These are phyloP conservation scores for Pseudogymnoascus sp. DNA, from an alignment of 2,329 filamentous ascomycete genomes.

Conservation along the genomic window DNA sequence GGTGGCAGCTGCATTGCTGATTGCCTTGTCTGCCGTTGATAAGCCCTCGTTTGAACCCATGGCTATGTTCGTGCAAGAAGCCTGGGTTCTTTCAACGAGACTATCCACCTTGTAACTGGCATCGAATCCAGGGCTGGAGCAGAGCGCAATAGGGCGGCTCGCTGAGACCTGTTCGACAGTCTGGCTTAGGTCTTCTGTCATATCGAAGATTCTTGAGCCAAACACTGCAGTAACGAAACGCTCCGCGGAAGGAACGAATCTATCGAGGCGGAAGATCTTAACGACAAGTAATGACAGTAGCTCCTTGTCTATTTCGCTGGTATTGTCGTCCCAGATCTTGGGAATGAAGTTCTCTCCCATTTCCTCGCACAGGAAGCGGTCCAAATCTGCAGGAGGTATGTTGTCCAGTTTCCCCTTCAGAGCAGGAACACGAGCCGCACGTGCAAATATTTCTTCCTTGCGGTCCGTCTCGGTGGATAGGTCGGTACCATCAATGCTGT, in stretches of 20 bases:
- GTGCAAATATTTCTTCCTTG: conserved; percentile 59
- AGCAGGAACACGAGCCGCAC: conserved; percentile 58
- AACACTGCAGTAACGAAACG: conserved; percentile 84
- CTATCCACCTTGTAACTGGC: conserved; percentile 98
- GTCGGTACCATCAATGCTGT: conserved; percentile 66
- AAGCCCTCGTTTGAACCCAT: conserved; percentile 97
- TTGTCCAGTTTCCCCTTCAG: conserved; percentile 65
- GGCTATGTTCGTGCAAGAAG: conserved; percentile 89
- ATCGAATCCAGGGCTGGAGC: conserved; percentile 93
- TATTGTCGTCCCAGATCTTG: conserved; percentile 58
- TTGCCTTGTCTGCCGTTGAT: conserved; percentile 88
- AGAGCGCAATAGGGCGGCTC: conserved; percentile 78
- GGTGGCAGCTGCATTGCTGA: conserved; percentile 81
- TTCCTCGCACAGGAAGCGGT: conserved; percentile 76
- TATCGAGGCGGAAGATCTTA: conserved; percentile 90
- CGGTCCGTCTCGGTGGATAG: conserved; percentile 59
- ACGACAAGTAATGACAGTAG: conserved; percentile 80
- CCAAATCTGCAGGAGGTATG: conserved; percentile 59
- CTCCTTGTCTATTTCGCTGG: conserved; percentile 61
- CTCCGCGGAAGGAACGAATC: conserved; percentile 88
- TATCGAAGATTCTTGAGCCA: conserved; percentile 71
- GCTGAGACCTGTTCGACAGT: conserved; percentile 79
- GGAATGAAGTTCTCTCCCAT: conserved; percentile 80
- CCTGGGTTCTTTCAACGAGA: conserved; percentile 73
- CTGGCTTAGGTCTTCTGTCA: conserved; percentile 74